Evolutionary conservation across 2,329 filamentous ascomycete genomes (phyloP), one percentile per base, ranked within the genome.

Genomic region (Pseudogymnoascus sp.): DNA sequence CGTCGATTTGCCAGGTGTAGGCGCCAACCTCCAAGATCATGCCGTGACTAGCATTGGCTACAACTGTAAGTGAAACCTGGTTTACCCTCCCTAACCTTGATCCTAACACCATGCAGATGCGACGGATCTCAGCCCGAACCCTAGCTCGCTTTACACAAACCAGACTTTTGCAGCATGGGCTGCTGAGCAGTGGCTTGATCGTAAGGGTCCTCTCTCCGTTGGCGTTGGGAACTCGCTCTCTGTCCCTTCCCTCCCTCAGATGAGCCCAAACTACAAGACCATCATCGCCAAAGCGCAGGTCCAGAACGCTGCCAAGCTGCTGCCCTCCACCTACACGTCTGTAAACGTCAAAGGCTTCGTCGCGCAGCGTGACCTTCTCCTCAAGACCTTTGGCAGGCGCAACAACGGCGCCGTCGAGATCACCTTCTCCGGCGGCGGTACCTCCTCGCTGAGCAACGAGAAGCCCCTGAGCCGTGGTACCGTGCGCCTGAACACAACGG

Each of bases 1-100:
- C 0, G 68, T 75, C 24, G 71, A 78, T 64, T 70, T 76, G 2
- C 75, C 77, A 1, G 76, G 75, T 1, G 78, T 80, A 5, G 78
- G 78, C 14, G 69, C 73, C 35, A 74, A 75, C 53, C 66, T 74
- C 3, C 72, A 74, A 63, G 73, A 75, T 60, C 73, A 75, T 62
- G 65, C 69, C 3, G 38, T 65, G 10, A 26, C 63, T 24, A 21
- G 21, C n/a, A 64, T 61, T 29, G 44, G 13, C 13, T 63, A 66
- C 13, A 62, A 14, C 56, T 64, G 65, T 62, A 35, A 56, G 50
- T 21, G 10, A 19, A 16, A 1, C 50, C n/a, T 19, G 16, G 50
- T 1, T 33, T 7, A 21, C 10, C 50, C 11, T 8, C 10, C 13
- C 50, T 14, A 6, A 21, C 29, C 16, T 6, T 8, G 5, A 40